Evolutionary conservation across 1,284 basidiomycete species (phyloP), one percentile per base, ranked within the genome.

Genomic region (Rhodotorula glutinis): DNA sequence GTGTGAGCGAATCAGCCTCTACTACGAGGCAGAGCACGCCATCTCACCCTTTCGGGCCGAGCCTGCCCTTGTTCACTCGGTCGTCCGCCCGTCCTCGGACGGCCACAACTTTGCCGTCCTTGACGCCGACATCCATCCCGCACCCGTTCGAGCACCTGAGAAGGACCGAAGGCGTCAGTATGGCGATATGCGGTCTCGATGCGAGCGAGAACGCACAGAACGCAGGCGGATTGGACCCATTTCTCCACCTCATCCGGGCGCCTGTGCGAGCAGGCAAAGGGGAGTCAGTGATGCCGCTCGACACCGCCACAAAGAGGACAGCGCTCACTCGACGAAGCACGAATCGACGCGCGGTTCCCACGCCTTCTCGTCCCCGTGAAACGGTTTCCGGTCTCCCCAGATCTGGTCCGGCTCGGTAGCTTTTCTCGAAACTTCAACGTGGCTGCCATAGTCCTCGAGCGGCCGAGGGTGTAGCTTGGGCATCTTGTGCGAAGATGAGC

Each of bases 31-130:
- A n/a, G 51, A 13, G 9, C 4, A 2, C 30, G 14, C 21, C 38
- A 38, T 49, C 16, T 2, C 55, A 62, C 61, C 61, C 60, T 17
- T 62, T 62, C 9, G 61, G 61, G 0, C 61, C 61, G 19, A 62
- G 46, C 16, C 61, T n/a, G 21, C 61, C 61, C 53, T 62, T 62
- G 61, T 62, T 62, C 13, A 62, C 54, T 27, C 61, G 46, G 47
- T 62, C 61, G 4, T 41, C 47, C 7, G 40, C 54, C 27, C 61
- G 40, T 1, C 61, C 61, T 29, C 40, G 40, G 11, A 62, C 25
- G 3, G 47, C 61, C 38, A 62, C 61, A 19, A 62, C 53, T 38
- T 62, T 29, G 13, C 61, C 61, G 38, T 62, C 61, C 46, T 62
- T 62, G 17, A 57, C 54, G 4, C 54, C 61, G 27, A 62, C 47